These are phyloP conservation scores for Globisporangium middletonii DNA, from an alignment of 352 stramenopile genomes.

Conservation along the genomic window DNA sequence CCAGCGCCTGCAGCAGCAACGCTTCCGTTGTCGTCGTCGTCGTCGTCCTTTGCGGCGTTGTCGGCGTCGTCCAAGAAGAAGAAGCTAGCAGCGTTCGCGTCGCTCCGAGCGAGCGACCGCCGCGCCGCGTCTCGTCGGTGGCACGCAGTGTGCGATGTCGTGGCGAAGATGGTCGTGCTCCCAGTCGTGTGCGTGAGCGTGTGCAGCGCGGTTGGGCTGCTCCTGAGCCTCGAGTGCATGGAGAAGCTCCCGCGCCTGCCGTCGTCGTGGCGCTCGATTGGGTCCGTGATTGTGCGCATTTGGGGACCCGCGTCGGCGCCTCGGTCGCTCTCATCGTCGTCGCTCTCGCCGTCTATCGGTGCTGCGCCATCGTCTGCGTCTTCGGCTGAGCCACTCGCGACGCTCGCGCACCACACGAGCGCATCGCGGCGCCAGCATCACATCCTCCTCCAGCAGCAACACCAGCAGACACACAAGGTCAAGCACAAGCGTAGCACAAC, in stretches of 20 bases:
- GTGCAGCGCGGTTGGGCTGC: slow-evolving; percentile 43
- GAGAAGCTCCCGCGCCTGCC: slow-evolving; percentile 31
- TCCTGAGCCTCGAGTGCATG: slow-evolving; percentile 55
- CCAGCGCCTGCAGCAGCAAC: too few species aligned
- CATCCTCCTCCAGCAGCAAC: neutral
- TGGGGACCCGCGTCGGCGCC: slow-evolving; percentile 14
- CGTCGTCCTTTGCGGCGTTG: too few species aligned
- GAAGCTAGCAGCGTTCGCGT: too few species aligned
- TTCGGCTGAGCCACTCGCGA: neutral
- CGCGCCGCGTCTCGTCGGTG: slow-evolving; percentile 4
- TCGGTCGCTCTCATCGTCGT: neutral
- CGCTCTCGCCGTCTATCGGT: neutral
- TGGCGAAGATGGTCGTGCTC: slow-evolving; percentile 53
- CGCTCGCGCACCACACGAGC: neutral
- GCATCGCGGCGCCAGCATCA: neutral
- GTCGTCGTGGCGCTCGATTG: neutral
- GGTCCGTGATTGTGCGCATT: slow-evolving; percentile 3
- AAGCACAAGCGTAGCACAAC: neutral
- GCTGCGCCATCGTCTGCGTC: too few species aligned
- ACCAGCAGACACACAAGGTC: neutral
- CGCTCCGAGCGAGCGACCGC: too few species aligned
- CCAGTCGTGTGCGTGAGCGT: slow-evolving; percentile 58
- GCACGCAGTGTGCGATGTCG: slow-evolving; percentile 22
- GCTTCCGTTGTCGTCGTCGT: too few species aligned
- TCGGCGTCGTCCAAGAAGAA: too few species aligned